Conservation (phyloP, 2,329 filamentous ascomycete species). For the Colletotrichum zoysiae region DNA sequence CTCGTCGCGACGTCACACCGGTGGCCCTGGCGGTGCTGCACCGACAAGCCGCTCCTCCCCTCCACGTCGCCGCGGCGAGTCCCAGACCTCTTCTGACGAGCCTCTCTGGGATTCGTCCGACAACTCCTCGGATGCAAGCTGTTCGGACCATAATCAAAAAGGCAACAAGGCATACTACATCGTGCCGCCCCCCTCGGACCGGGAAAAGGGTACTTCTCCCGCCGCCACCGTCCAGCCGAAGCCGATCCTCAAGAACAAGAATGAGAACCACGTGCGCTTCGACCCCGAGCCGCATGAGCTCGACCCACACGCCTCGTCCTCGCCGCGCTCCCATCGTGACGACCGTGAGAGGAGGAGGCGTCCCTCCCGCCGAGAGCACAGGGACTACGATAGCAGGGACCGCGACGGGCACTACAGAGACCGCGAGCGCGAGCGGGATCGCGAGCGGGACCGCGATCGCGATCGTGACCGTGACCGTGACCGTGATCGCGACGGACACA, state of each 20-base stretch:
- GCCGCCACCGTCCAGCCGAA: slow-evolving; percentile 61
- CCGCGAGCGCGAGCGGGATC: slow-evolving; percentile 53
- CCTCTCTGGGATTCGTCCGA: slow-evolving; percentile 49
- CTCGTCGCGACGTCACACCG: slow-evolving; percentile 22
- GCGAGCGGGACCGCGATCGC: slow-evolving; percentile 48
- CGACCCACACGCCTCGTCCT: slow-evolving; percentile 47
- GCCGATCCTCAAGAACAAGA: slow-evolving; percentile 72
- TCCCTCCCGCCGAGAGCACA: slow-evolving; percentile 39
- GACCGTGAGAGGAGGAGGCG: slow-evolving; percentile 51
- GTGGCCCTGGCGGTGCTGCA: slow-evolving; percentile 32
- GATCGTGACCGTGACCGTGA: slow-evolving; percentile 51
- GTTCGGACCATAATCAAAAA: slow-evolving; percentile 46
- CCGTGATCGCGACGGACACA: slow-evolving; percentile 50
- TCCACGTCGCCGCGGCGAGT: slow-evolving; percentile 12
- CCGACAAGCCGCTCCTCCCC: slow-evolving; percentile 20
- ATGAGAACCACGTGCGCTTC: slow-evolving; percentile 68
- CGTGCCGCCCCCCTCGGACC: slow-evolving; percentile 51
- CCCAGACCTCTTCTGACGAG: slow-evolving; percentile 44
- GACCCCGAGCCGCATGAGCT: slow-evolving; percentile 63
- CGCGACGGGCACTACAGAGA: slow-evolving; percentile 53
- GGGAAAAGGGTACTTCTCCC: slow-evolving; percentile 47
- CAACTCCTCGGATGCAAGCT: slow-evolving; percentile 44
- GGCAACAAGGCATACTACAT: slow-evolving; percentile 55
- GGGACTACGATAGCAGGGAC: slow-evolving; percentile 47
- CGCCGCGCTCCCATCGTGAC: slow-evolving; percentile 47